Conservation (phyloP, 257 asterid genomes). For the Rhazya stricta region DNA sequence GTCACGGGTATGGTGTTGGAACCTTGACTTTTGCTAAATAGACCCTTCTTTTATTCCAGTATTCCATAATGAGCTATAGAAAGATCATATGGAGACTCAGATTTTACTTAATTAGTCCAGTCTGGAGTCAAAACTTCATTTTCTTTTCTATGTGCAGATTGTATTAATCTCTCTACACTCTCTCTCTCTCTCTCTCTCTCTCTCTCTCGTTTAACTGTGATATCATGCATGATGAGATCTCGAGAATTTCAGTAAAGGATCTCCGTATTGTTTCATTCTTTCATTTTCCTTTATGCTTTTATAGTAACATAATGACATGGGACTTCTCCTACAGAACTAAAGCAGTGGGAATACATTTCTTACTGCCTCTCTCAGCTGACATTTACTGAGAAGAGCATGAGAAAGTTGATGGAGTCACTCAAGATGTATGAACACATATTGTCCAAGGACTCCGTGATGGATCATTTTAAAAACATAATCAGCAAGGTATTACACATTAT, state of each 20-base stretch:
- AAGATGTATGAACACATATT: conserved; percentile 76
- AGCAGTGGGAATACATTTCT: conserved; percentile 83
- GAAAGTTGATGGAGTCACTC: conserved; percentile 74
- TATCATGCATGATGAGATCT: background rate
- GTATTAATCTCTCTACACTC: background rate
- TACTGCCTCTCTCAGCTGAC: conserved; percentile 95
- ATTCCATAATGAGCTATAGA: background rate
- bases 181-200: background rate
- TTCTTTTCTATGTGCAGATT: background rate
- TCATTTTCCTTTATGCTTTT: background rate
- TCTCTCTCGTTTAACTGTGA: background rate
- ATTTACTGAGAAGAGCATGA: conserved; percentile 84
- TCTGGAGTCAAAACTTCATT: background rate
- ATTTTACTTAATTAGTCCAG: background rate
- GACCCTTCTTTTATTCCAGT: conserved; percentile 19
- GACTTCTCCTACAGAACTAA: conserved; percentile 50
- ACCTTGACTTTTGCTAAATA: conserved; percentile 8
- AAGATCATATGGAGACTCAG: background rate
- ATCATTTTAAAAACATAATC: conserved; percentile 68
- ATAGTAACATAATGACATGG: background rate
- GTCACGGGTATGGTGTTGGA: conserved; percentile 56
- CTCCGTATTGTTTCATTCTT: background rate
- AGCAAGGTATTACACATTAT: conserved; percentile 54
- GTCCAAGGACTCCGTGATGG: conserved; percentile 79
- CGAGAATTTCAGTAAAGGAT: background rate